A percentile compares a stretch with the other conserved stretches of the same genome.
phyloP scores from a whole-genome alignment of 371 early-diverging fungal genomes.

The Syncephalis plumigaleata region DNA sequence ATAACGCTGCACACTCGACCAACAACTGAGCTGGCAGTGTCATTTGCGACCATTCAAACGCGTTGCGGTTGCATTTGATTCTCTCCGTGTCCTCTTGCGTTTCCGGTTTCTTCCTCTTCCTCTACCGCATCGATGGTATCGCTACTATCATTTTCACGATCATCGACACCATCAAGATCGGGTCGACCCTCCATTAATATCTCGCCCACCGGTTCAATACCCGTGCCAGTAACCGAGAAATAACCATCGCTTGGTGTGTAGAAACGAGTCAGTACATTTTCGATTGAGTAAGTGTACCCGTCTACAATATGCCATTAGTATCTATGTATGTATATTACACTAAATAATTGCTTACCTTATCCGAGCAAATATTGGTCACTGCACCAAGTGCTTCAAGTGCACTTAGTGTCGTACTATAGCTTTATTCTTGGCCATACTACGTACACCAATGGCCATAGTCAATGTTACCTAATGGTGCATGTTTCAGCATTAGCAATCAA shows the following conservation, averaged over 20 bases:
- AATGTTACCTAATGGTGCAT: conserved; percentile 29
- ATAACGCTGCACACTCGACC: conserved; percentile 31
- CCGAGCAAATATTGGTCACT: conserved; percentile 85
- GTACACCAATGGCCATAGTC: conserved; percentile 85
- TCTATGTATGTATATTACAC: conserved; percentile 13
- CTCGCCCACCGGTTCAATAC: conserved; percentile 44
- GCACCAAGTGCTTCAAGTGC: conserved; percentile 82
- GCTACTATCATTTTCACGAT: not conserved
- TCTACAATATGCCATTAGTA: conserved; percentile 9
- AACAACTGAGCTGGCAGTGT: not conserved
- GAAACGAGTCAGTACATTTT: conserved; percentile 54
- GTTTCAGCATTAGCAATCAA: too few relatives aligned
- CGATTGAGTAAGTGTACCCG: conserved; percentile 34
- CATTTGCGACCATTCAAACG: too few relatives aligned
- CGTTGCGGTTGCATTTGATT: too few relatives aligned
- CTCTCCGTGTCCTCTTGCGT: not conserved
- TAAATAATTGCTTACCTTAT: conserved; percentile 43
- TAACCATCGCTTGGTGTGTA: conserved; percentile 48
- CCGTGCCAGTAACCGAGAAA: conserved; percentile 36
- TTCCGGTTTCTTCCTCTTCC: conserved; percentile 34
- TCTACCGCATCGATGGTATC: conserved; percentile 21
- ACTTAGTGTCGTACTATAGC: conserved; percentile 80
- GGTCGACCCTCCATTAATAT: conserved; percentile 11
- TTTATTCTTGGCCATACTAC: conserved; percentile 65
- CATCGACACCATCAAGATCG: conserved; percentile 3